phyloP scores from a whole-genome alignment of 768 basidiomycete species.

The Termitomyces sp. region DNA sequence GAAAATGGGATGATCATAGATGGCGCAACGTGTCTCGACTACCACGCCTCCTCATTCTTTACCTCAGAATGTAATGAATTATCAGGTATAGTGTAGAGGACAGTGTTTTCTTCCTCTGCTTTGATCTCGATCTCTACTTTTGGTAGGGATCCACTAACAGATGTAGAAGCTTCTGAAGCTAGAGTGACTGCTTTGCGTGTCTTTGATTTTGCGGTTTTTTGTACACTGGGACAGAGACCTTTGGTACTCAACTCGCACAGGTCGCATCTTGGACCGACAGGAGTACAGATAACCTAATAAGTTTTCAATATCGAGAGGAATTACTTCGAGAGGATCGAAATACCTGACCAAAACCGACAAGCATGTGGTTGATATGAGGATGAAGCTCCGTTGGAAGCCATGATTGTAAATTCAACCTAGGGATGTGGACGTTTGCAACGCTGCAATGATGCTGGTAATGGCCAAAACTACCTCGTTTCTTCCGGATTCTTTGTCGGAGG shows the following conservation, averaged over 20 bases:
- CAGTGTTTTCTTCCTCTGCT: constrained; percentile 17
- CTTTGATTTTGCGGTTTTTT: constrained; percentile 19
- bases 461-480: constrained; percentile 63
- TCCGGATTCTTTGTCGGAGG: constrained; percentile 83
- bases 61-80: neutral
- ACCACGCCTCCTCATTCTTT: constrained; percentile 13
- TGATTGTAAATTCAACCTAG: constrained; percentile 73
- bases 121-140: constrained; percentile 33
- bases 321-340: constrained; percentile 4
- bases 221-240: constrained; percentile 67
- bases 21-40: neutral
- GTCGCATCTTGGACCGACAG: constrained; percentile 63
- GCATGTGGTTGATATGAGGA: constrained; percentile 71
- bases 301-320: neutral
- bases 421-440: neutral
- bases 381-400: constrained; percentile 79
- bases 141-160: constrained; percentile 22
- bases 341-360: constrained; percentile 88
- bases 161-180: constrained; percentile 1
- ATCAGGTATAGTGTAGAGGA: constrained; percentile 8
- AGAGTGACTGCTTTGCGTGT: constrained; percentile 23
- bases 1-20: neutral
- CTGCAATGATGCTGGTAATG: neutral
- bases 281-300: constrained; percentile 60
- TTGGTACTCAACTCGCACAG: constrained; percentile 53